Percentiles rank a stretch among this genome's conserved stretches.
Evolutionary conservation across 345 rosid species (phyloP).

Genomic region (Rhodamnia argentea): DNA sequence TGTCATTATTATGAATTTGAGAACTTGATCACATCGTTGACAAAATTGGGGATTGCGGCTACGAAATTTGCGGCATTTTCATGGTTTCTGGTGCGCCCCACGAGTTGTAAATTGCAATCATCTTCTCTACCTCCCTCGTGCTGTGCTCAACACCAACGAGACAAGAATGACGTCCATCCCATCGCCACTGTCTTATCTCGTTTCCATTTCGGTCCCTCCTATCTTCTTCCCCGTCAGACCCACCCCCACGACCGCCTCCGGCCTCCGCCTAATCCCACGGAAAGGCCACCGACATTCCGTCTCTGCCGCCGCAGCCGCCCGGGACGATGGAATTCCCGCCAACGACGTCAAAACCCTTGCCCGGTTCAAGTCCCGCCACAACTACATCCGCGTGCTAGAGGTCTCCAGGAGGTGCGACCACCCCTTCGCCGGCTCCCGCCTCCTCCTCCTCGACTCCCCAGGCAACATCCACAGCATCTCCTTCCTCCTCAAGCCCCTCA

Average conservation of each 20-base stretch:
- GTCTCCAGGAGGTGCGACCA: slow-evolving; percentile 58
- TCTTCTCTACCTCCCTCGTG: background rate
- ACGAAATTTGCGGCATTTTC: background rate
- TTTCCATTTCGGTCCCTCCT: background rate
- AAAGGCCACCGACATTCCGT: background rate
- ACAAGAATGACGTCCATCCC: background rate
- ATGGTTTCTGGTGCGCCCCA: background rate
- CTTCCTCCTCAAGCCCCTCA: slow-evolving; percentile 53
- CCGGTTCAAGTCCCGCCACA: slow-evolving; percentile 70
- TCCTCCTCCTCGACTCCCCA: slow-evolving; percentile 77
- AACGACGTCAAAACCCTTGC: slow-evolving; percentile 58
- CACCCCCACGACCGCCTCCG: background rate
- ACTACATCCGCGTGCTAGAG: slow-evolving; percentile 73
- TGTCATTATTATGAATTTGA: background rate
- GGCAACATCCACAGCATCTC: slow-evolving; percentile 92
- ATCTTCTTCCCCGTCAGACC: background rate
- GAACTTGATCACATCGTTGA: background rate
- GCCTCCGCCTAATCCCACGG: slow-evolving; percentile 3
- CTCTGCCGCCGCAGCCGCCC: slow-evolving; percentile 7
- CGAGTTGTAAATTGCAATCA: background rate
- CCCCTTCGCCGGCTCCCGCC: slow-evolving; percentile 59
- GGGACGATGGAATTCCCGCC: slow-evolving; percentile 53
- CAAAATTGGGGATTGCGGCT: background rate
- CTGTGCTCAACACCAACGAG: background rate
- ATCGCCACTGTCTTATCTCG: background rate